Base-by-base conservation (phyloP, 2,329 filamentous ascomycete species). In the Aspergillus ochraceoroseus region DNA sequence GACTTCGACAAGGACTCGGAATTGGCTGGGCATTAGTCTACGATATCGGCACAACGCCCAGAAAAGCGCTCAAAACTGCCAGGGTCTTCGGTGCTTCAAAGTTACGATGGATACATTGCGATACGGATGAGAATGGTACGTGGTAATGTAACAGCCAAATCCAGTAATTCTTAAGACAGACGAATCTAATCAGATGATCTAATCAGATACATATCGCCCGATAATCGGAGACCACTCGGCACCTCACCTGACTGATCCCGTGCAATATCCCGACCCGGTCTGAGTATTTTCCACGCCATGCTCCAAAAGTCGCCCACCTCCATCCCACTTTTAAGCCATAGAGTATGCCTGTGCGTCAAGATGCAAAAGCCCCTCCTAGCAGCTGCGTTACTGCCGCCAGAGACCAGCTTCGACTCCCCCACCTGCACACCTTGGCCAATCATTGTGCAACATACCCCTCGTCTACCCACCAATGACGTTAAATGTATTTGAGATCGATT, bases 121-220 rank as follows among this genome's bases (percentile, higher is more conserved):
- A 4, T 17, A 25, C 23, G 25, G n/a, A 20, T 30, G 19, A 33
- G 14, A 26, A 26, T 6, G 15, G 15, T 3, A 5, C 18, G 29
- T 6, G 6, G 32, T 13, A n/a, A 2, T 19, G 38, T 35, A 41
- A 19, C 22, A 5, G 22, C 8, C 1, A 2, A 13, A 11, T 38
- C 37, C 40, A 7, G 33, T 38, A 47, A 38, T 11, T 8, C 5
- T 11, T 6, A 41, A 27, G 6, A 45, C 37, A n/a, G 11, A 14
- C 17, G 9, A 5, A 53, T 52, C 51, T 53, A 49, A 55, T 55
- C 52, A 50, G 52, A 54, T 55, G 47, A 55, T 55, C 52, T 55
- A 54, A 55, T 55, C 52, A 54, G 51, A 55, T 55, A 51, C 44
- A 27, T 25, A 12, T 25, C 7, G 32, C 41, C 51, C 46, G 51